Evolutionary conservation across 2,329 filamentous ascomycete species (phyloP).

Genomic region (Rachicladosporium sp.): DNA sequence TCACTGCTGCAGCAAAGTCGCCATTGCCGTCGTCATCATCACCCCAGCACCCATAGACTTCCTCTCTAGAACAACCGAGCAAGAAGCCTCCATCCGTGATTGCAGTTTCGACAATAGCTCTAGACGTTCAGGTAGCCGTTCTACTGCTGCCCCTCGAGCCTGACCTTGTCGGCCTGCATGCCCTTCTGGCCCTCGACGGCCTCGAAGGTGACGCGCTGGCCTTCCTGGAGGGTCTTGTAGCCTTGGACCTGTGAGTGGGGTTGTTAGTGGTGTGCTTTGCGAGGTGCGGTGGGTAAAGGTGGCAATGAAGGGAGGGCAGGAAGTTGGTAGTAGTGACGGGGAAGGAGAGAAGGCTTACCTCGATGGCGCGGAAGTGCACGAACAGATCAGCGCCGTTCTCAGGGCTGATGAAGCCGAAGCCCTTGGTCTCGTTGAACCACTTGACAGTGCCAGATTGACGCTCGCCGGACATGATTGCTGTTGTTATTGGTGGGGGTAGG

Average conservation of each 20-base stretch:
- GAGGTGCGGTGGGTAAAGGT: neutral
- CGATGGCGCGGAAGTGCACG: slow-evolving; percentile 7
- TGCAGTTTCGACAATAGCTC: too few species aligned
- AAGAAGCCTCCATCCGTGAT: too few species aligned
- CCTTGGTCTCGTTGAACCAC: slow-evolving; percentile 7
- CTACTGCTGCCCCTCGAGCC: too few species aligned
- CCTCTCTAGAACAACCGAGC: too few species aligned
- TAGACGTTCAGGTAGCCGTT: too few species aligned
- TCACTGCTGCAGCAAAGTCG: too few species aligned
- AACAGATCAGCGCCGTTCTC: slow-evolving; percentile 7
- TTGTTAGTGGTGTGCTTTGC: slow-evolving; percentile 1
- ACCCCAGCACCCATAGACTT: too few species aligned
- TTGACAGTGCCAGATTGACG: slow-evolving; percentile 7
- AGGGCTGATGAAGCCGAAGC: slow-evolving; percentile 6
- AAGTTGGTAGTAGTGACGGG: too few species aligned
- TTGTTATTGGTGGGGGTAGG: neutral
- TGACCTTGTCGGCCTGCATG: slow-evolving; percentile 5
- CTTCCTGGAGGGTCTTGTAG: slow-evolving; percentile 7
- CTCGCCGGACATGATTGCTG: slow-evolving; percentile 4
- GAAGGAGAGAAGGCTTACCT: slow-evolving; percentile 1
- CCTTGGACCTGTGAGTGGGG: slow-evolving; percentile 1
- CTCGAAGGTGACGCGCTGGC: slow-evolving; percentile 5
- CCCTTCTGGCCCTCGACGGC: slow-evolving; percentile 6
- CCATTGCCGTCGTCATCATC: too few species aligned
- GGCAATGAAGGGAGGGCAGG: neutral